These are phyloP conservation scores for Cryphonectria japonica DNA, from an alignment of 2,329 filamentous ascomycete genomes.

Conservation along the genomic window DNA sequence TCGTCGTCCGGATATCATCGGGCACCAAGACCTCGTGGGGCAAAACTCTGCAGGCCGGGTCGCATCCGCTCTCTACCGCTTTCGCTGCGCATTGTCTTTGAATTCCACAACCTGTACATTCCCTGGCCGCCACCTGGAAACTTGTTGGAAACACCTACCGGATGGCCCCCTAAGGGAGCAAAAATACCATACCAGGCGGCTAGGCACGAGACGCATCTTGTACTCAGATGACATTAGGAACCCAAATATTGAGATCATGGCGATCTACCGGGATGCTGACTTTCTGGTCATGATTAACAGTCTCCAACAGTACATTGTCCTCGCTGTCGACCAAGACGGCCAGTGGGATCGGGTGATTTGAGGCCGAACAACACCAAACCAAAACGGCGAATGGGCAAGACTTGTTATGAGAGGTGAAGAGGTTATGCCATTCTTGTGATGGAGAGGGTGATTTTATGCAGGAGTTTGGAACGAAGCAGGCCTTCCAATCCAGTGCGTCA, in stretches of 20 bases:
- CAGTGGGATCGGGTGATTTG: not conserved
- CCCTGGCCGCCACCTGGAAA: not conserved
- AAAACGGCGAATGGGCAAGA: not conserved
- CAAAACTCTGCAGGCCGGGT: not conserved
- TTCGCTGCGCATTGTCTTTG: not conserved
- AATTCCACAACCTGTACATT: not conserved
- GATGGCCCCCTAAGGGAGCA: too few relatives aligned
- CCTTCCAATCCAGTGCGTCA: not conserved
- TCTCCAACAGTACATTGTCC: not conserved
- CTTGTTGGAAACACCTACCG: not conserved
- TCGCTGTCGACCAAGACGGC: conserved; percentile 15
- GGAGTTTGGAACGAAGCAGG: not conserved
- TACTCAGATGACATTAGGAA: too few relatives aligned
- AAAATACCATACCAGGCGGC: too few relatives aligned
- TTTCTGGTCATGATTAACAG: conserved; percentile 11
- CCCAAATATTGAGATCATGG: too few relatives aligned
- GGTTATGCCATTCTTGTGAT: too few relatives aligned
- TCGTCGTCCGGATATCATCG: not conserved
- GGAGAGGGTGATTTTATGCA: not conserved
- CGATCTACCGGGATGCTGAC: conserved; percentile 14
- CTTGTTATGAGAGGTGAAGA: not conserved
- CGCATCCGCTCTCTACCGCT: not conserved
- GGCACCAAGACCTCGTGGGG: not conserved
- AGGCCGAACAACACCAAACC: not conserved
- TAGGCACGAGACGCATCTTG: too few relatives aligned